A percentile compares a stretch with the other conserved stretches of the same genome.
Conservation (phyloP, 192 early-diverging fungal species). For the Phycomyces nitens region DNA sequence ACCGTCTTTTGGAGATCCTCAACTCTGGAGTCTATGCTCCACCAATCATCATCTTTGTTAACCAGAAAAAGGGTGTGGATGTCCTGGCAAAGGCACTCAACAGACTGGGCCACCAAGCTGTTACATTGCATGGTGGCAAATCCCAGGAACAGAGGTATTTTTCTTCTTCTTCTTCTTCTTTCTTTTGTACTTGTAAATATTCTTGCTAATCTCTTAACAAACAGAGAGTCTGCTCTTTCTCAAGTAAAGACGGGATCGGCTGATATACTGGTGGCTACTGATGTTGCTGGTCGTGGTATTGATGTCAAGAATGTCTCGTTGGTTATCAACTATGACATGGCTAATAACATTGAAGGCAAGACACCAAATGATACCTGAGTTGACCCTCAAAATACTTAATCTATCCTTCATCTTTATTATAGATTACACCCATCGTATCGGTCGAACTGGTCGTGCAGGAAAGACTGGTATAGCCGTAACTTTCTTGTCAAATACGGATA, state of each 20-base stretch:
- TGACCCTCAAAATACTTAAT: no score
- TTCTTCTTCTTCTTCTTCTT: conserved; percentile 4
- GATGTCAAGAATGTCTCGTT: conserved; percentile 96
- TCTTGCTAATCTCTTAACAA: not conserved
- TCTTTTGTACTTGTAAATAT: not conserved
- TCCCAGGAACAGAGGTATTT: conserved; percentile 84
- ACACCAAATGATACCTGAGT: not conserved
- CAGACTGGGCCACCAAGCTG: conserved; percentile 65
- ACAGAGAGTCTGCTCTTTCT: conserved; percentile 76
- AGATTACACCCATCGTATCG: conserved; percentile 98
- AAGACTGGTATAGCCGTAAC: conserved; percentile 85
- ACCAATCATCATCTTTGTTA: conserved; percentile 97
- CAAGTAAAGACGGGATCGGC: conserved; percentile 77
- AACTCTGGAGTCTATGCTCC: conserved; percentile 61
- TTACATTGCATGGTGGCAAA: conserved; percentile 93
- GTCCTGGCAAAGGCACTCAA: conserved; percentile 76
- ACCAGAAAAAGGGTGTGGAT: conserved; percentile 93
- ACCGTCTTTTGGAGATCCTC: conserved; percentile 76
- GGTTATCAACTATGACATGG: conserved; percentile 98
- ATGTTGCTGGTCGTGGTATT: conserved; percentile 98
- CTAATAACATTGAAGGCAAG: conserved; percentile 87
- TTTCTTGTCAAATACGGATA: conserved; percentile 77
- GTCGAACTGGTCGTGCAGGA: conserved; percentile 98
- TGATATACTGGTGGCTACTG: conserved; percentile 93
- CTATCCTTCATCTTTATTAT: not conserved